Evolutionary conservation across 2,329 filamentous ascomycete genomes (phyloP).

Genomic region (Zymoseptoria crescenta): DNA sequence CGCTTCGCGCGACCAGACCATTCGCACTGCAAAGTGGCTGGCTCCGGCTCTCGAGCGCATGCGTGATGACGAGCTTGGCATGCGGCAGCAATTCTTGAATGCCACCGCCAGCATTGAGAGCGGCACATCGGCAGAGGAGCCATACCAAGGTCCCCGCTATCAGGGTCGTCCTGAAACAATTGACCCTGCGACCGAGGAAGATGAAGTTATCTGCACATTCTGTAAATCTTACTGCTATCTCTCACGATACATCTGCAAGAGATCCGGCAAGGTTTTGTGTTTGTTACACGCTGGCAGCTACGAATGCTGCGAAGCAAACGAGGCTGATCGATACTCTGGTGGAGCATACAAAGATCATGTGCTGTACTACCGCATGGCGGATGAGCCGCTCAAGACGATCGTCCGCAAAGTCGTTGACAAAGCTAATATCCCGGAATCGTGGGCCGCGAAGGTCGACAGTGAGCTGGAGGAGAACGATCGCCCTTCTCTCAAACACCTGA

Average conservation of each 20-base stretch:
- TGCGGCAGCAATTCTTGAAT: conserved; percentile 60
- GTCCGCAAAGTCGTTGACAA: conserved; percentile 78
- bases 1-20: conserved; percentile 67
- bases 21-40: conserved; percentile 92
- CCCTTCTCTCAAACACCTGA: conserved; percentile 78
- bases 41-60: conserved; percentile 78
- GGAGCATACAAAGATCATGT: conserved; percentile 52
- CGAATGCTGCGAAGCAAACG: conserved; percentile 67
- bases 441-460: conserved; percentile 84
- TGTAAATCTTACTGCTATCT: conserved; percentile 92
- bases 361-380: conserved; percentile 68
- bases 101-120: conserved; percentile 38
- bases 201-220: conserved; percentile 83
- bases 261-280: conserved; percentile 74
- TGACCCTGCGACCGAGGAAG: conserved; percentile 72
- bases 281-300: conserved; percentile 71
- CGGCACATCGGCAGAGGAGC: conserved; percentile 30
- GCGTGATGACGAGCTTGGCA: conserved; percentile 60
- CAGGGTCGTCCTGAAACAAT: conserved; percentile 48
- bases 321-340: conserved; percentile 56
- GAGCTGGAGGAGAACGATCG: conserved; percentile 74
- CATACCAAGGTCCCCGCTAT: conserved; percentile 30
- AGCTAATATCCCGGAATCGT: conserved; percentile 73
- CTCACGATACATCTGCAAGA: conserved; percentile 79
- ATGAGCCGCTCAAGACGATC: conserved; percentile 58